These are phyloP conservation scores for Didymella keratinophila DNA, from an alignment of 2,329 filamentous ascomycete species.

Conservation along the genomic window DNA sequence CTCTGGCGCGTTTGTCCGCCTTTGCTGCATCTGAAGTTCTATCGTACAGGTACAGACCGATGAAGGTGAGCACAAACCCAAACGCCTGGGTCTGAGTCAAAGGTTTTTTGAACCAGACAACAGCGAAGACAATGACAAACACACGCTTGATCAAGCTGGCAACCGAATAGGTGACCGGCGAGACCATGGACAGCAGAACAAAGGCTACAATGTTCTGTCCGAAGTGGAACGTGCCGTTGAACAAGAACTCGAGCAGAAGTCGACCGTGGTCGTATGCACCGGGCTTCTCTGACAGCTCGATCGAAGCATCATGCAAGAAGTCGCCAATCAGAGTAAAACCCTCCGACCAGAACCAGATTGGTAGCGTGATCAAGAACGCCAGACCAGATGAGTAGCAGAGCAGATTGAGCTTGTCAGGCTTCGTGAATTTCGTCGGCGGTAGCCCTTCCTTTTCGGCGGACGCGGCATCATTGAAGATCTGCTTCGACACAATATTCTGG, in stretches of 20 bases:
- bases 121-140: constrained; percentile 93
- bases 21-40: constrained; percentile 87
- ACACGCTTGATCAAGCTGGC: constrained; percentile 96
- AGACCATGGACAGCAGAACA: constrained; percentile 88
- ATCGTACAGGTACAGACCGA: constrained; percentile 95
- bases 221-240: constrained; percentile 97
- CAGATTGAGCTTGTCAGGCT: constrained; percentile 95
- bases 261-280: constrained; percentile 71
- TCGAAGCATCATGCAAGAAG: constrained; percentile 79
- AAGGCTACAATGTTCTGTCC: constrained; percentile 96
- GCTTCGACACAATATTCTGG: constrained; percentile 98
- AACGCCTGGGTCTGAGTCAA: constrained; percentile 83
- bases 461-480: constrained; percentile 93
- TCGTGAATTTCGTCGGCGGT: constrained; percentile 68
- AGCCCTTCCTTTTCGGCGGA: constrained; percentile 78
- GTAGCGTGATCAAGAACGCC: constrained; percentile 85
- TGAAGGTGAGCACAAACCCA: constrained; percentile 87
- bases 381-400: constrained; percentile 96
- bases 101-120: constrained; percentile 93
- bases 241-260: constrained; percentile 82
- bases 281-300: constrained; percentile 78
- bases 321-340: constrained; percentile 79
- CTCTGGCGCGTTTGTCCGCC: constrained; percentile 78
- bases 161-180: constrained; percentile 95
- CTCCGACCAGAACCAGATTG: constrained; percentile 94